Conservation (phyloP, 768 basidiomycete genomes). For the Mycena capillaripes region DNA sequence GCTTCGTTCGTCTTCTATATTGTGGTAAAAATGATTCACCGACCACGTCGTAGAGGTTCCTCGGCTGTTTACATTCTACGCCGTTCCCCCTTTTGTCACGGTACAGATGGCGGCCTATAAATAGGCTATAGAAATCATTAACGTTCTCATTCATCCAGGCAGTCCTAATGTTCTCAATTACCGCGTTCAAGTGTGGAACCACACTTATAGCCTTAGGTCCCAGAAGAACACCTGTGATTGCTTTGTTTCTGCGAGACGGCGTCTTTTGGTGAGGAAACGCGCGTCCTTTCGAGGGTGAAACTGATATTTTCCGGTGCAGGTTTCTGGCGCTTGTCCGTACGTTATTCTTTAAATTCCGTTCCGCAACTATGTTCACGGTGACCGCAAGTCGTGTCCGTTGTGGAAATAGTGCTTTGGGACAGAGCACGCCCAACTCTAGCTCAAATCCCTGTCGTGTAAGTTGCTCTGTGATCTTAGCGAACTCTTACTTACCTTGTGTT, state of each 20-base stretch:
- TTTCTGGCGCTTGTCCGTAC: conserved; percentile 18
- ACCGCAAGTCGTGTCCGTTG: background rate
- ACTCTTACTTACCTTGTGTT: background rate
- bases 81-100: conserved; percentile 13
- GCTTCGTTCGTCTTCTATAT: background rate
- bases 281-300: too few relatives aligned
- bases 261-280: background rate
- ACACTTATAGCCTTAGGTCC: conserved; percentile 1
- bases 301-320: background rate
- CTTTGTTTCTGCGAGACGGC: conserved; percentile 24
- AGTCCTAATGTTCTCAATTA: conserved; percentile 19
- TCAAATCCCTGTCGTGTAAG: background rate
- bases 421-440: background rate
- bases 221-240: conserved; percentile 2
- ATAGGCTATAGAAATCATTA: background rate
- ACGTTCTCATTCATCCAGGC: background rate
- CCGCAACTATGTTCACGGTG: background rate
- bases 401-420: conserved; percentile 11
- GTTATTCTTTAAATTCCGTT: background rate
- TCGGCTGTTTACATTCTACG: conserved; percentile 22
- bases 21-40: background rate
- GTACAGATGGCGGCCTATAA: background rate
- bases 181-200: conserved; percentile 13
- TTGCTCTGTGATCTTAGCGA: background rate
- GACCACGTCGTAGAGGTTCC: conserved; percentile 9